Base-by-base conservation (phyloP, 2,329 filamentous ascomycete species). In the Alternaria arbusti region DNA sequence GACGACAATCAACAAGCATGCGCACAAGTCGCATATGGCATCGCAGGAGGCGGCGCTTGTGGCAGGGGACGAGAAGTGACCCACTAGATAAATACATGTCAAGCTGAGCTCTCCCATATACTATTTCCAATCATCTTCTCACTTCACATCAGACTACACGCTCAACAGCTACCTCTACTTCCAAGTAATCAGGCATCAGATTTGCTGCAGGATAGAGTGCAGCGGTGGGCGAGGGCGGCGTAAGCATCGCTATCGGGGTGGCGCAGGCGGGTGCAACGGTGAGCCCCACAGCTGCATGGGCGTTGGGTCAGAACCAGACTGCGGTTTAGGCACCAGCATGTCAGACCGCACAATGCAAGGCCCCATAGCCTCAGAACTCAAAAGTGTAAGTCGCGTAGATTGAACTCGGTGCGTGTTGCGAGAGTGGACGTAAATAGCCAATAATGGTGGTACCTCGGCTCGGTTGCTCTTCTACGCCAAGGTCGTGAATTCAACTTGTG, bases 1-100 rank as follows among this genome's bases (percentile, higher is more conserved):
- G 65, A 67, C 65, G 70, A 11, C 68, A 68, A 25, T 61, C 68
- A 10, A 60, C 57, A 36, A 47, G 65, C n/a, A 46, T 63, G 9
- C 65, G 59, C n/a, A 70, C 67, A 46, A 74, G 57, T 63, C 72
- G 72, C 12, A 70, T 72, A 46, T 79, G 78, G 78, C 74, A 79
- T 61, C 67, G 77, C 45, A 70, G 78, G 58, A 80, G 78, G 70
- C 70, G 78, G 64, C 67, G 77, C 20, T 49, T 78, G 72, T 78
- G 76, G 75, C 56, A 69, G 36, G 65, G 64, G 12, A 47, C 47
- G 15, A 63, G 52, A 54, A 68, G 68, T 11, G 66, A 71, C 63
- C 65, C 32, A 36, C 15, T 36, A 36, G 32, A 36, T 36, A 36
- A 36, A 36, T 36, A 36, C 32, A 36, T 36, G 32, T 36, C 32